Evolutionary conservation across 2,329 filamentous ascomycete species (phyloP).

Genomic region (Clarireedia monteithiana): DNA sequence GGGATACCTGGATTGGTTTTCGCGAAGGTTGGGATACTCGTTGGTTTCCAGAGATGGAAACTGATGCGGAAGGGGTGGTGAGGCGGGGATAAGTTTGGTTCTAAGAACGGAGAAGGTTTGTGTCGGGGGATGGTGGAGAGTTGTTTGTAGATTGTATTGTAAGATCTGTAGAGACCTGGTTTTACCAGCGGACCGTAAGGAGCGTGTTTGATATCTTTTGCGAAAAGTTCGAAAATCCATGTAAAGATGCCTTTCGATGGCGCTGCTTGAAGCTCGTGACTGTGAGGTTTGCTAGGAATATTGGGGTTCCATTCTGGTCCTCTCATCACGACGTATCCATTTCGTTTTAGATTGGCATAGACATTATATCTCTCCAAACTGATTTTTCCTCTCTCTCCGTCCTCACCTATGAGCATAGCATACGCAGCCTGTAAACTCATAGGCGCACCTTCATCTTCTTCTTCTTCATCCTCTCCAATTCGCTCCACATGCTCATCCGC

Average conservation of each 20-base stretch:
- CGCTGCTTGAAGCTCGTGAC: background rate
- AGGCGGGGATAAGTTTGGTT: conserved; percentile 27
- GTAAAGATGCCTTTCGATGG: conserved; percentile 22
- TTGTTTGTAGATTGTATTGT: conserved; percentile 65
- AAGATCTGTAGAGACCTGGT: conserved; percentile 58
- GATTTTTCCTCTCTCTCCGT: conserved; percentile 52
- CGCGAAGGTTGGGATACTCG: conserved; percentile 52
- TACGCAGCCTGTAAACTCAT: conserved; percentile 90
- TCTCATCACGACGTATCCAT: conserved; percentile 74
- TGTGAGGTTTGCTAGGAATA: conserved; percentile 13
- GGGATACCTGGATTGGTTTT: conserved; percentile 73
- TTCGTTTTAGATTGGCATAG: conserved; percentile 74
- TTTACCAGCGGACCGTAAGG: conserved; percentile 48
- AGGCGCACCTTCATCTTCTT: conserved; percentile 61
- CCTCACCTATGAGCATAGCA: conserved; percentile 68
- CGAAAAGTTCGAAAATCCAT: conserved; percentile 27
- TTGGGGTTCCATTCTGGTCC: conserved; percentile 46
- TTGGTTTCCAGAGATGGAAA: conserved; percentile 76
- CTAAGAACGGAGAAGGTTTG: conserved; percentile 40
- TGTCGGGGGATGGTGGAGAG: conserved; percentile 68
- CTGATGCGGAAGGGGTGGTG: conserved; percentile 59
- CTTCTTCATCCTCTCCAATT: conserved; percentile 29
- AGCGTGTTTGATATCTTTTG: conserved; percentile 17
- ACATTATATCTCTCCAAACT: conserved; percentile 79
- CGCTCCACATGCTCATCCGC: conserved; percentile 34